Evolutionary conservation across 495 filamentous ascomycete species (phyloP), one percentile per base, ranked within the genome.

Genomic region (Xylaria cubensis): DNA sequence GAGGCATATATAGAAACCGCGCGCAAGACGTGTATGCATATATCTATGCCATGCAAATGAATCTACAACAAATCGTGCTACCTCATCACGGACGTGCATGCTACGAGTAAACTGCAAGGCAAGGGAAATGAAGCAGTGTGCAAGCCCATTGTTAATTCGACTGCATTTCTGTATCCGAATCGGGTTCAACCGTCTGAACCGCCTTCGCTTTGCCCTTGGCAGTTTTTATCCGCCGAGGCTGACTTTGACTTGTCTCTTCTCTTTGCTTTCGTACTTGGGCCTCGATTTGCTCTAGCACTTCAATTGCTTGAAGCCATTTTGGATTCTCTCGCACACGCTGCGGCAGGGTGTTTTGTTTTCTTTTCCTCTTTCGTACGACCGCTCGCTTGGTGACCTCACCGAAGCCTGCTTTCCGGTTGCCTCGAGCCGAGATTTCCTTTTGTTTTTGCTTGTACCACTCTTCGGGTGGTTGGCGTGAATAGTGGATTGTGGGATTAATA

Each of bases 401-500:
- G 44, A 85, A 80, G 44, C 81, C 81, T 12, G 73, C 76, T 69
- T 87, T 87, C 5, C 82, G 75, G 8, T 70, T 75, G 19, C 80
- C 80, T 1, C 86, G 83, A 12, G 75, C 73, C 44, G 73, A 64
- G 34, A 88, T 86, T 62, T 88, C 85, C 2, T 71, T 69, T 44
- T 77, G 75, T 63, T 88, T 88, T 26, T 74, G 66, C 3, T 64
- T 70, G 24, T 81, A 72, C 82, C 84, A 87, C 34, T 79, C 77
- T 13, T 78, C 69, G 0, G 82, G 80, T 62, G 75, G 80, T 3
- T 73, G 75, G 10, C 78, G 78, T 2, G 79, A 75, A 80, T 82
- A 86, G 59, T 82, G 81, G 3, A 81, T 72, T 3, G 82, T 81
- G 0, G 86, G 87, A 72, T 88, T 82, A 26, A 87, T 81, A 70